Conservation (phyloP, 805 yeast species). For the Candida takata region DNA sequence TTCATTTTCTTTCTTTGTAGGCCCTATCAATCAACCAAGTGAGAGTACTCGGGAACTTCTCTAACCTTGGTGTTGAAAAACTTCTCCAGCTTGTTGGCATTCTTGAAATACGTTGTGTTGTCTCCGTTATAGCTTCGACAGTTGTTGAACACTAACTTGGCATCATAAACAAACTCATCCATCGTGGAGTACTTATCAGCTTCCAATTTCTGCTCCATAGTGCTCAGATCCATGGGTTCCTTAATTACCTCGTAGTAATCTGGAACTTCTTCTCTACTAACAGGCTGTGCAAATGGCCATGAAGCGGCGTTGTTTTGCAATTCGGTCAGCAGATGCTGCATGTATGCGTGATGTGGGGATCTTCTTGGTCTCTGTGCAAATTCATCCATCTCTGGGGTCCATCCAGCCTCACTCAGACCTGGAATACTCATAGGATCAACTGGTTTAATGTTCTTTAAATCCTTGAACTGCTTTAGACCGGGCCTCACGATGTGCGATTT, state of each 20-base stretch:
- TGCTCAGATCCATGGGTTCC: constrained; percentile 96
- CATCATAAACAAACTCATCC: constrained; percentile 88
- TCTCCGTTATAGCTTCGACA: constrained; percentile 93
- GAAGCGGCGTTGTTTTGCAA: constrained; percentile 92
- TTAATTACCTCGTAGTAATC: constrained; percentile 94
- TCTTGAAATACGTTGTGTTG: constrained; percentile 89
- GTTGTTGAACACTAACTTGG: constrained; percentile 78
- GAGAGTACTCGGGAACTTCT: constrained; percentile 90
- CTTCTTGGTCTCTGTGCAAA: constrained; percentile 91
- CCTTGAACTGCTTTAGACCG: constrained; percentile 69
- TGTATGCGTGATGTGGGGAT: constrained; percentile 89
- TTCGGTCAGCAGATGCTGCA: constrained; percentile 84
- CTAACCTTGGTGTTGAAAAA: constrained; percentile 74
- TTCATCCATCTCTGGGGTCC: constrained; percentile 98
- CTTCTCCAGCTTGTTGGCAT: constrained; percentile 90
- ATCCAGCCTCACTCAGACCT: constrained; percentile 88
- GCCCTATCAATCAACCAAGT: constrained; percentile 37
- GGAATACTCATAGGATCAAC: constrained; percentile 84
- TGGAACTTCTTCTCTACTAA: constrained; percentile 87
- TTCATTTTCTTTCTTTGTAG: too few species aligned
- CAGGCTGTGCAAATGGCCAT: constrained; percentile 96
- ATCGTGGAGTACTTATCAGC: constrained; percentile 85
- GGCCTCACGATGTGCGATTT: constrained; percentile 75
- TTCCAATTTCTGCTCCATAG: constrained; percentile 91
- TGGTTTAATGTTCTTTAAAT: constrained; percentile 36